A percentile compares a stretch with the other conserved stretches of the same genome.
Evolutionary conservation across 352 stramenopile species (phyloP).

Genomic region (Globisporangium apiculatum): DNA sequence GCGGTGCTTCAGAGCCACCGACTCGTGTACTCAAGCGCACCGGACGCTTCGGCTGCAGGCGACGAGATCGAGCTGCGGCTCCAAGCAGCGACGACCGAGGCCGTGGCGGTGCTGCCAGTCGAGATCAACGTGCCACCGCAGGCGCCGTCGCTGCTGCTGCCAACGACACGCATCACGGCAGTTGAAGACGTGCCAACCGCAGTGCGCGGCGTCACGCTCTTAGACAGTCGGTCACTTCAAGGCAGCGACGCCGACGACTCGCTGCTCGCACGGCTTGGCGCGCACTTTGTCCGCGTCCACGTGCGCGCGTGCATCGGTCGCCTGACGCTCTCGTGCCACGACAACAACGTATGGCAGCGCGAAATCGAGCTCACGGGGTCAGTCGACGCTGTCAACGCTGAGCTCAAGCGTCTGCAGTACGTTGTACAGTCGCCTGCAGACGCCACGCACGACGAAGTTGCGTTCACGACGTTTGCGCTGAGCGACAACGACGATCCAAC

Average conservation of each 20-base stretch:
- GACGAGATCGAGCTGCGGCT: constrained; percentile 11
- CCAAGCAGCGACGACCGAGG: not conserved
- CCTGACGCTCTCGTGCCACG: constrained; percentile 2
- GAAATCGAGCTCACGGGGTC: constrained; percentile 5
- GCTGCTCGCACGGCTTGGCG: not conserved
- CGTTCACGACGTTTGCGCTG: constrained; percentile 4
- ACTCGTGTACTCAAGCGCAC: constrained; percentile 6
- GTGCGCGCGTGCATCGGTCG: constrained; percentile 5
- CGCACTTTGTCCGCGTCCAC: constrained; percentile 1
- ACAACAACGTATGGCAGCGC: constrained; percentile 2
- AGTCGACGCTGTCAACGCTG: constrained; percentile 2
- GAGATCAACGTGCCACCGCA: constrained; percentile 2
- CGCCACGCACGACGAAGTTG: constrained; percentile 1
- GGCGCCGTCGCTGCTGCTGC: constrained; percentile 6
- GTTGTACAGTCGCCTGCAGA: not conserved
- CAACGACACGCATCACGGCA: constrained; percentile 1
- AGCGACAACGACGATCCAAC: not conserved
- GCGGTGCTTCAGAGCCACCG: constrained; percentile 2
- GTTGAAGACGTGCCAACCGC: constrained; percentile 2
- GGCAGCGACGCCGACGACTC: not conserved
- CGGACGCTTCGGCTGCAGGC: not conserved
- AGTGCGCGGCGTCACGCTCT: constrained; percentile 10
- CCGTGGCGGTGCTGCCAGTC: constrained; percentile 4
- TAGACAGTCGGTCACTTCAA: not conserved
- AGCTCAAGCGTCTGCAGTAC: constrained; percentile 8